A percentile compares a stretch with the other conserved stretches of the same genome.
phyloP scores from a whole-genome alignment of 805 yeast species.

The Metschnikowia borealis region DNA sequence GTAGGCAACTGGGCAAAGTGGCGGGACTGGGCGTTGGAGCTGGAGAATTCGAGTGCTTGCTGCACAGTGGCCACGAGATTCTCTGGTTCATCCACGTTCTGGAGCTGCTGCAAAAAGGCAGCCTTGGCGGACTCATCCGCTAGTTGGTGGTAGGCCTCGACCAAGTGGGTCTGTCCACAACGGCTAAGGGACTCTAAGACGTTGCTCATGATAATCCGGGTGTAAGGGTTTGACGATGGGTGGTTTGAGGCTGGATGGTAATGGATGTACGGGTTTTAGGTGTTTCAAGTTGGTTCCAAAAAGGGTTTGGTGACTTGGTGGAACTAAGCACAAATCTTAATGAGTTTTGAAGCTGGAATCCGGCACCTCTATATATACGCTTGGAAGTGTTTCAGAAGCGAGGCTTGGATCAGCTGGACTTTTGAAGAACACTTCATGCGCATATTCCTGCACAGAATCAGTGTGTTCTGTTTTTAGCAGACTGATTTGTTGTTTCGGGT shows the following conservation, averaged over 20 bases:
- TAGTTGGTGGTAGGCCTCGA: conserved; percentile 44
- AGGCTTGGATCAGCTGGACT: neutral
- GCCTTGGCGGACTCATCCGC: conserved; percentile 27
- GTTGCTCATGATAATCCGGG: neutral
- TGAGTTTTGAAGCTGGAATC: neutral
- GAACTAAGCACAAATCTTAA: too few relatives aligned
- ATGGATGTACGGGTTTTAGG: too few relatives aligned
- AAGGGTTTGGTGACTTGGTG: neutral
- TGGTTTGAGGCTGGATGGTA: too few relatives aligned
- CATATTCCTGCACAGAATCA: neutral
- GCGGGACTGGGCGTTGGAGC: conserved; percentile 17
- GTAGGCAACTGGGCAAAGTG: conserved; percentile 49
- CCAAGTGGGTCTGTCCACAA: conserved; percentile 48
- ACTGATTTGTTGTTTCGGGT: conserved; percentile 19
- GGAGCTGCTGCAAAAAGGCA: conserved; percentile 38
- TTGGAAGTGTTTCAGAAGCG: neutral
- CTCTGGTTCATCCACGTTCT: conserved; percentile 39
- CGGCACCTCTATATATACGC: neutral
- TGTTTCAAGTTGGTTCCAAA: neutral
- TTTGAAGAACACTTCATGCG: neutral
- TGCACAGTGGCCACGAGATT: conserved; percentile 39
- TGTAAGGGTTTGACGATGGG: neutral
- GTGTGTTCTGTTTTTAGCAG: conserved; percentile 4
- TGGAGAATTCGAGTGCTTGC: conserved; percentile 43
- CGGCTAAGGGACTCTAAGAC: conserved; percentile 1